Conservation (phyloP, 1,284 basidiomycete species). For the Laetiporus sulphureus region DNA sequence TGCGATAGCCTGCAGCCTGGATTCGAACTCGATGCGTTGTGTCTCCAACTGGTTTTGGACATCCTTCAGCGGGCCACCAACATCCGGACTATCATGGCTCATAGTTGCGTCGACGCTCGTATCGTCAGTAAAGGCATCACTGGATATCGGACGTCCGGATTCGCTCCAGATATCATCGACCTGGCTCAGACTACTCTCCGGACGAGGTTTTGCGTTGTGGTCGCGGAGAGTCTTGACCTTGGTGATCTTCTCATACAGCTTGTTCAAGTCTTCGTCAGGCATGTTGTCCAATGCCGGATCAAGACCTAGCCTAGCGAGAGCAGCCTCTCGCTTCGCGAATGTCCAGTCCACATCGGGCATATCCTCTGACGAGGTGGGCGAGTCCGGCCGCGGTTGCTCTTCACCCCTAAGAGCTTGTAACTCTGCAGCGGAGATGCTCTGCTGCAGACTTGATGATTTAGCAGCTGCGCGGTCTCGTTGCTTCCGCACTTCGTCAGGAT, state of each 20-base stretch:
- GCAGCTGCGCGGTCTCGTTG: constrained; percentile 73
- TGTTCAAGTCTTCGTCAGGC: constrained; percentile 90
- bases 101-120: constrained; percentile 70
- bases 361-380: constrained; percentile 65
- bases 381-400: constrained; percentile 64
- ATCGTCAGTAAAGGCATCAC: constrained; percentile 76
- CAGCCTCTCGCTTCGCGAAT: constrained; percentile 88
- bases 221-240: constrained; percentile 88
- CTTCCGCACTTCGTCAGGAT: constrained; percentile 91
- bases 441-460: constrained; percentile 61
- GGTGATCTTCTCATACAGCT: constrained; percentile 86
- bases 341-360: constrained; percentile 86
- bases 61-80: constrained; percentile 57
- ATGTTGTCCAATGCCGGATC: constrained; percentile 87
- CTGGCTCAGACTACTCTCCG: constrained; percentile 80
- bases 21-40: constrained; percentile 45
- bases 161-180: constrained; percentile 86
- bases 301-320: constrained; percentile 73
- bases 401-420: constrained; percentile 42
- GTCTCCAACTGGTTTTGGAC: constrained; percentile 61
- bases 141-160: constrained; percentile 63
- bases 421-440: constrained; percentile 58
- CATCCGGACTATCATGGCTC: constrained; percentile 62
- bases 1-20: constrained; percentile 65
- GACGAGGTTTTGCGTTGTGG: constrained; percentile 62